Conservation (phyloP, 1,284 basidiomycete genomes). For the Trametes pubescens region DNA sequence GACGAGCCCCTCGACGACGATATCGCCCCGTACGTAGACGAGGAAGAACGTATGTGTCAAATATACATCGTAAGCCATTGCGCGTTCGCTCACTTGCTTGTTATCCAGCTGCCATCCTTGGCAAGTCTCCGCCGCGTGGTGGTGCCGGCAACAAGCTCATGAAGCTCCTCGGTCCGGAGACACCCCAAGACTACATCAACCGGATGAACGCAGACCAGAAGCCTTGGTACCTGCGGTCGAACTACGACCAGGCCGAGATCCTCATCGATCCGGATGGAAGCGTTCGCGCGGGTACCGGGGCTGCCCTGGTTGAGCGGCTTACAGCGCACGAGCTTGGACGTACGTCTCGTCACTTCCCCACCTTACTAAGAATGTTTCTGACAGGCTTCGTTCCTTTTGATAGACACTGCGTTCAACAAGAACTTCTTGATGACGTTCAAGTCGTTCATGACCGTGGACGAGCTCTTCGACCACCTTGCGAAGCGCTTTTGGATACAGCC, state of each 20-base stretch:
- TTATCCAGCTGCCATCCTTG: constrained; percentile 32
- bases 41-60: constrained; percentile 46
- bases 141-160: constrained; percentile 68
- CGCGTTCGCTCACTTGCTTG: background rate
- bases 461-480: constrained; percentile 88
- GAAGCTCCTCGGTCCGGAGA: constrained; percentile 81
- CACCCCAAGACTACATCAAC: constrained; percentile 56
- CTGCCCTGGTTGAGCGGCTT: constrained; percentile 87
- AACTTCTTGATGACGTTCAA: constrained; percentile 98
- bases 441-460: constrained; percentile 89
- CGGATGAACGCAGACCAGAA: constrained; percentile 62
- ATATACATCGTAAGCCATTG: background rate
- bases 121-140: constrained; percentile 47
- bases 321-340: constrained; percentile 90
- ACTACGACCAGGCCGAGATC: constrained; percentile 84
- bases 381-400: too few species aligned
- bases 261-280: constrained; percentile 84
- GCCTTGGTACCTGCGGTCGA: constrained; percentile 89
- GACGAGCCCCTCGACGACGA: constrained; percentile 39
- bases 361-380: too few species aligned
- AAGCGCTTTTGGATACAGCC: constrained; percentile 84
- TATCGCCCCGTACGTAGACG: constrained; percentile 40
- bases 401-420: constrained; percentile 87
- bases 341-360: constrained; percentile 45
- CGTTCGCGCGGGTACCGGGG: constrained; percentile 88